Percentiles rank a stretch among this genome's conserved stretches.
These are phyloP conservation scores for Silene vulgaris DNA, from an alignment of 179 eudicot genomes.

Conservation along the genomic window DNA sequence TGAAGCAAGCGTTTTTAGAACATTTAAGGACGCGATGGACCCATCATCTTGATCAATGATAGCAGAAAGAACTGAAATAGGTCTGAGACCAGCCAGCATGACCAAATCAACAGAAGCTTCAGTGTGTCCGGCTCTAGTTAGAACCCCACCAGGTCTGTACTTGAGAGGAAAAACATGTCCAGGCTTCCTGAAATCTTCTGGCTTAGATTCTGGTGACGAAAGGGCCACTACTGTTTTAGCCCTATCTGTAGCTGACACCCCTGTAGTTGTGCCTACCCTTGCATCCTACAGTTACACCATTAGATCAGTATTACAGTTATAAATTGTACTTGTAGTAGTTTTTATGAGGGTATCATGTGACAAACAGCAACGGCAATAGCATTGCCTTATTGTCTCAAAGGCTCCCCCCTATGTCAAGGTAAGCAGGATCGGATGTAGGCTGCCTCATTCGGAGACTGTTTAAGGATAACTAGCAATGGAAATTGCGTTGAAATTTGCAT, in stretches of 20 bases:
- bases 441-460: too few relatives aligned
- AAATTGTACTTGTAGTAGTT: too few relatives aligned
- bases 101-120: conserved; percentile 95
- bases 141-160: conserved; percentile 73
- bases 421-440: too few relatives aligned
- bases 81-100: conserved; percentile 61
- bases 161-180: conserved; percentile 95
- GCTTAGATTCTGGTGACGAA: conserved; percentile 58
- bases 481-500: too few relatives aligned
- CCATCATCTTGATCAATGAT: conserved; percentile 67
- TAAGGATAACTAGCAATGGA: too few relatives aligned
- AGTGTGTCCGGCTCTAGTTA: conserved; percentile 84
- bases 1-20: conserved; percentile 46
- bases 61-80: conserved; percentile 73
- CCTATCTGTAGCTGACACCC: conserved; percentile 89
- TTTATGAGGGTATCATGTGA: too few relatives aligned
- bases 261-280: conserved; percentile 63
- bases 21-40: conserved; percentile 56
- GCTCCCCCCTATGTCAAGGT: too few relatives aligned
- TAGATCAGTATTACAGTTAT: background rate
- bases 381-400: too few relatives aligned
- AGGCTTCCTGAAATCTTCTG: conserved; percentile 75
- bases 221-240: conserved; percentile 69
- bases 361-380: too few relatives aligned
- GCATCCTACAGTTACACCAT: conserved; percentile 50